phyloP scores from a whole-genome alignment of 257 asterid genomes.

The Anisodus tanguticus region DNA sequence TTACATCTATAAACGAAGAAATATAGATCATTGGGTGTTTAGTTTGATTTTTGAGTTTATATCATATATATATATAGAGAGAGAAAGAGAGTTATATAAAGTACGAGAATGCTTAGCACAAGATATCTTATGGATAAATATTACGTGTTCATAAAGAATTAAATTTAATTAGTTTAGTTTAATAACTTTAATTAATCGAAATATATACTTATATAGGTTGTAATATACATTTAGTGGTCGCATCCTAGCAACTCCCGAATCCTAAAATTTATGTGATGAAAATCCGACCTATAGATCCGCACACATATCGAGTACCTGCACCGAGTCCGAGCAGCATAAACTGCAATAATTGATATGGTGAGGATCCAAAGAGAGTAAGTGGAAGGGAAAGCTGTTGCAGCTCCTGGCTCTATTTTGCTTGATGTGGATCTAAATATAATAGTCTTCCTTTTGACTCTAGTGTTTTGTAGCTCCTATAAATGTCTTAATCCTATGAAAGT shows the following conservation, averaged over 20 bases:
- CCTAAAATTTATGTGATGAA: slow-evolving; percentile 9
- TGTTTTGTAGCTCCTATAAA: neutral
- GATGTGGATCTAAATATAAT: slow-evolving; percentile 11
- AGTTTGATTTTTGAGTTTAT: neutral
- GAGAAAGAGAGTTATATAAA: neutral
- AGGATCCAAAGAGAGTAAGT: neutral
- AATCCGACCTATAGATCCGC: neutral
- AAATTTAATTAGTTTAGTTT: neutral
- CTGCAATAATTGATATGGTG: slow-evolving; percentile 18
- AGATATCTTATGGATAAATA: neutral
- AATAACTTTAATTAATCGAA: neutral
- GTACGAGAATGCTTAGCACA: neutral
- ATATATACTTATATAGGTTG: neutral
- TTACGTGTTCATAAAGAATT: neutral
- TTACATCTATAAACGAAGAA: neutral
- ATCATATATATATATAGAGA: neutral
- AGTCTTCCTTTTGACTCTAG: neutral
- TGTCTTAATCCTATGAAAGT: slow-evolving; percentile 5
- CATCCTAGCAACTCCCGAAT: neutral
- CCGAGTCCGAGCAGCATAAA: neutral
- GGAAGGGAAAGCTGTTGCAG: slow-evolving; percentile 8
- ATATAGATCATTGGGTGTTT: neutral
- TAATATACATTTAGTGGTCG: slow-evolving; percentile 11
- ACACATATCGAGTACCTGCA: neutral
- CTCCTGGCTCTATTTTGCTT: neutral